Evolutionary conservation across 129 eudicot genomes (phyloP).

Genomic region (Artemisia annua): DNA sequence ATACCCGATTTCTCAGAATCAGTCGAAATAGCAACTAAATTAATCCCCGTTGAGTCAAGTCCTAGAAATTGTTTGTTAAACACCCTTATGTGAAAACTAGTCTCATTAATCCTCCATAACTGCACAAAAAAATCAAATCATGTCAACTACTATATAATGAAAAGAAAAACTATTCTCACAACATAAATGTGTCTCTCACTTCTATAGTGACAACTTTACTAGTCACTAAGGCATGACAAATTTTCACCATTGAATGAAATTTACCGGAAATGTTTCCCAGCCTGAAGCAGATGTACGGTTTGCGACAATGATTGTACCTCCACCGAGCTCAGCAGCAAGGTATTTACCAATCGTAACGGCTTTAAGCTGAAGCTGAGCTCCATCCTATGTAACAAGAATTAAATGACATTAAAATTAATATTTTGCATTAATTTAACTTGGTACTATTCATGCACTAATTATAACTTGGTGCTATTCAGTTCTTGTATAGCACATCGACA

Average conservation of each 20-base stretch:
- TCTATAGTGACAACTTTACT: no score
- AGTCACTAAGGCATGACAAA: not conserved
- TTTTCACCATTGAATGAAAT: not conserved
- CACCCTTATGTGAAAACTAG: slow-evolving; percentile 50
- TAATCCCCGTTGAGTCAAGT: slow-evolving; percentile 34
- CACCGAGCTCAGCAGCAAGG: slow-evolving; percentile 72
- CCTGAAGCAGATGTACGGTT: slow-evolving; percentile 66
- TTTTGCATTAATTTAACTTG: not conserved
- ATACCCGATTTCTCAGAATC: slow-evolving; percentile 42
- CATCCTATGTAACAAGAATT: slow-evolving; percentile 59
- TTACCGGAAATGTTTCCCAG: slow-evolving; percentile 79
- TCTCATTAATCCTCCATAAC: slow-evolving; percentile 71
- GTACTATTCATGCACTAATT: no score
- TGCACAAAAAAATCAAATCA: slow-evolving; percentile 14
- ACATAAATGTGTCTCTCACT: no score
- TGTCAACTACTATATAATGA: not conserved
- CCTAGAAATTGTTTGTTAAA: slow-evolving; percentile 60
- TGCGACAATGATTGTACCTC: slow-evolving; percentile 67
- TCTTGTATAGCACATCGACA: no score
- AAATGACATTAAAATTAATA: no score
- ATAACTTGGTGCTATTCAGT: no score
- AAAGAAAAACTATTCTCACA: not conserved
- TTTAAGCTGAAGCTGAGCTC: slow-evolving; percentile 59
- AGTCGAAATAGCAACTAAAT: slow-evolving; percentile 37
- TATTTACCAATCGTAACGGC: slow-evolving; percentile 52